phyloP scores from a whole-genome alignment of 495 filamentous ascomycete species.

The Aspergillus bridgeri region DNA sequence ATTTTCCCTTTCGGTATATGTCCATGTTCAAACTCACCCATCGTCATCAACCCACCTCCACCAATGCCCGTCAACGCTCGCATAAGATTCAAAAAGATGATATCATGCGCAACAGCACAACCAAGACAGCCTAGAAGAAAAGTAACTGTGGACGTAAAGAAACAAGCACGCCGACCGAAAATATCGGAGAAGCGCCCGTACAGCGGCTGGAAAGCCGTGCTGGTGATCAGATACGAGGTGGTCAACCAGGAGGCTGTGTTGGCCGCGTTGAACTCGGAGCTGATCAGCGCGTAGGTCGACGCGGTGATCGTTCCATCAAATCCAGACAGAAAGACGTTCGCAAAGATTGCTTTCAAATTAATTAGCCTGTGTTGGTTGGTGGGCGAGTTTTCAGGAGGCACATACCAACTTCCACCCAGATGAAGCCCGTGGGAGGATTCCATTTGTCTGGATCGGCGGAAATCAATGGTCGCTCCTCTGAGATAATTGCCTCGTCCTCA shows the following conservation, averaged over 20 bases:
- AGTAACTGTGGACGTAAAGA: constrained; percentile 41
- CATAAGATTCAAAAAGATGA: constrained; percentile 70
- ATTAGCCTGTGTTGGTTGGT: neutral
- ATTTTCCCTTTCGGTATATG: neutral
- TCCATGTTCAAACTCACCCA: constrained; percentile 40
- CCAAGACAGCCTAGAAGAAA: constrained; percentile 45
- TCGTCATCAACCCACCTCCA: constrained; percentile 59
- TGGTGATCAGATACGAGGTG: constrained; percentile 61
- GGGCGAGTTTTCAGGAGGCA: neutral
- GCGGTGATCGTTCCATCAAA: constrained; percentile 67
- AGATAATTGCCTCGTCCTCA: neutral
- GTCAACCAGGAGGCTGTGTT: constrained; percentile 63
- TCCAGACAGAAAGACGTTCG: constrained; percentile 62
- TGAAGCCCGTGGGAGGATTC: constrained; percentile 40
- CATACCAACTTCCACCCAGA: constrained; percentile 46
- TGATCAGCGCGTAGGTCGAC: constrained; percentile 62
- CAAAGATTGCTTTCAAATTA: constrained; percentile 49
- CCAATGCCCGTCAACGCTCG: constrained; percentile 70
- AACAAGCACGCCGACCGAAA: constrained; percentile 40
- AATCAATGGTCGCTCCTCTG: constrained; percentile 41
- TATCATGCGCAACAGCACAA: constrained; percentile 46
- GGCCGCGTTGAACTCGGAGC: constrained; percentile 65
- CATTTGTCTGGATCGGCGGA: constrained; percentile 24
- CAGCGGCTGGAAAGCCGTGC: constrained; percentile 57
- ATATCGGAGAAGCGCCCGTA: constrained; percentile 47